A percentile compares a stretch with the other conserved stretches of the same genome.
These are phyloP conservation scores for Hypericum androsaemum DNA, from an alignment of 345 rosid genomes.

Conservation along the genomic window DNA sequence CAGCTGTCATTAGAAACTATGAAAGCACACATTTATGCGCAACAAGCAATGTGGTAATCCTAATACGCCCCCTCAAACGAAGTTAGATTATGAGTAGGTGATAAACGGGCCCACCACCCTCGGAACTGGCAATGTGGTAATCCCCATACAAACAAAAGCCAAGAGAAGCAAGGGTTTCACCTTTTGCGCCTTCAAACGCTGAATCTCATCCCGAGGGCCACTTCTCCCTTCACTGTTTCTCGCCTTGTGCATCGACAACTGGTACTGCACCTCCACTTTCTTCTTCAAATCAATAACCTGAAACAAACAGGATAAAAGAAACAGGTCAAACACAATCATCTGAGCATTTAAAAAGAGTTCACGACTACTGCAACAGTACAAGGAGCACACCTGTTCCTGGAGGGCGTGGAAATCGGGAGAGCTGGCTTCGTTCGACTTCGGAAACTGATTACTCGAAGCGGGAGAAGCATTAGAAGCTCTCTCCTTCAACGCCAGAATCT, in stretches of 20 bases:
- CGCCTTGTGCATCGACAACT: conserved; percentile 12
- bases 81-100: too few species aligned
- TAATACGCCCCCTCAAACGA: too few species aligned
- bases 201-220: conserved; percentile 9
- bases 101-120: too few species aligned
- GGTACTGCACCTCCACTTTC: conserved; percentile 14
- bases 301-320: not conserved
- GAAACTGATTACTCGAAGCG: not conserved
- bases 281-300: conserved; percentile 19
- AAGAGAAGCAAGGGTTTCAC: conserved; percentile 5
- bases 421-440: conserved; percentile 3
- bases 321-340: too few species aligned
- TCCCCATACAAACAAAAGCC: too few species aligned
- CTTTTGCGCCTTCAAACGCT: conserved; percentile 24
- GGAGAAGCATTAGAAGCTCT: conserved; percentile 8
- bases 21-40: too few species aligned
- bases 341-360: too few species aligned
- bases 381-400: conserved; percentile 15
- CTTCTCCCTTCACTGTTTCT: not conserved
- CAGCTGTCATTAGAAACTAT: too few species aligned
- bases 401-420: conserved; percentile 6
- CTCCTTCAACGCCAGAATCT: conserved; percentile 13
- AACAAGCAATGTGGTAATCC: too few species aligned
- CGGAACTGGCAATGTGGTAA: too few species aligned
- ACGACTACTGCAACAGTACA: too few species aligned